Base-by-base conservation (phyloP, 148 eudicot species). In the Oxyria digyna region DNA sequence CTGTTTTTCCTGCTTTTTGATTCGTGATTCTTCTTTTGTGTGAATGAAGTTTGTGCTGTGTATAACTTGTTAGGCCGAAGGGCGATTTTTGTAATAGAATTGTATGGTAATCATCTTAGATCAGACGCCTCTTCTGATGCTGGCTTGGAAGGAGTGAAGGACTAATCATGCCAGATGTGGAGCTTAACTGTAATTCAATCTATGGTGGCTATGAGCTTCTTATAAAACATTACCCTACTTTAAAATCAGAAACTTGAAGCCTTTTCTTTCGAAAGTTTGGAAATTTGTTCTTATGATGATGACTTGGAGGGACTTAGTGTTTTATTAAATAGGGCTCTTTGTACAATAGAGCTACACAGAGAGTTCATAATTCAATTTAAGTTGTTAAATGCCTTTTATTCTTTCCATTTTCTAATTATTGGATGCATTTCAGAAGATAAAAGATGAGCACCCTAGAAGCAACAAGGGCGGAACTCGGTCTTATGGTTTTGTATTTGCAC, bases 401-500 rank as follows among this genome's bases (percentile, higher is more conserved):
- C 31, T 23, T 57, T 29, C 6, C 57, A 5, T 20, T 23, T 50
- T n/a, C 57, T 50, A 5, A 18, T 50, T 3, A 32, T 4, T 59
- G 52, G 23, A 46, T 59, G 15, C 33, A 26, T 59, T 59, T 59
- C 65, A 26, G 31, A 59, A 31, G 71, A 69, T 70, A 78, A 78
- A 77, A 21, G 13, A 94, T 90, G 97, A 85, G 81, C 75, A 70
- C 90, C 1, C 74, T 94, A 42, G 98, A 88, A 42, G 87, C 76
- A 23, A 76, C 97, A 43, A 80, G 92, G 81, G 81, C 96, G 35
- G 98, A 94, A 67, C 96, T 94, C 74, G 96, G 84, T 40, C 92
- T 94, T 68, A 68, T 79, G 17, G 87, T 94, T 41, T 52, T 88
- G 70, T 94, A 94, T 79, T 74, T 94, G 79, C 87, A 87, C 88